Conservation (phyloP, 257 asterid species). For the Solanum chmielewskii region DNA sequence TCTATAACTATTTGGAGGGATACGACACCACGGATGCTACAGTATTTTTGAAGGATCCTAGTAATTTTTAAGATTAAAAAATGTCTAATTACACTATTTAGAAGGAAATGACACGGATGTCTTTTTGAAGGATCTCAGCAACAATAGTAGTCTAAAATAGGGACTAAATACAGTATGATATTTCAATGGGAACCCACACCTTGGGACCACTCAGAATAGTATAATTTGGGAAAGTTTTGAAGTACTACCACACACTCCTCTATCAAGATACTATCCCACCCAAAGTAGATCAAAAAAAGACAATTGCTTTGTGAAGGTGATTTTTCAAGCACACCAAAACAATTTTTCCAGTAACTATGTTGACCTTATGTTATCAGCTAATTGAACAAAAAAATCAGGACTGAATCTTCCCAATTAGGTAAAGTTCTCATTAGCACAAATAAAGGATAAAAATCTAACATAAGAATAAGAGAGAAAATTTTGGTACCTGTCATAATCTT, state of each 20-base stretch:
- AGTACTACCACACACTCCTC: constrained; percentile 34
- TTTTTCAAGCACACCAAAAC: constrained; percentile 1
- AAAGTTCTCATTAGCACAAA: not conserved
- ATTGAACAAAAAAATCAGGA: not conserved
- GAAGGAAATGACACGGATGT: not conserved
- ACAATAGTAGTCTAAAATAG: not conserved
- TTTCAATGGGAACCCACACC: not conserved
- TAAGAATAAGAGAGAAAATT: not conserved
- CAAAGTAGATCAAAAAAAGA: not conserved
- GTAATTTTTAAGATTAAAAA: too few species aligned
- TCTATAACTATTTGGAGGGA: not conserved
- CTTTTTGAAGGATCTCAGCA: not conserved
- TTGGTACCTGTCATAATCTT: constrained; percentile 77
- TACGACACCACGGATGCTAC: not conserved
- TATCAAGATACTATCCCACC: constrained; percentile 21
- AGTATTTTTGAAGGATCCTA: not conserved
- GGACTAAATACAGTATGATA: not conserved
- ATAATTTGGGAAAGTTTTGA: not conserved
- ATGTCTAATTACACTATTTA: not conserved
- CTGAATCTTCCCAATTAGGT: not conserved
- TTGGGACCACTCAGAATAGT: not conserved
- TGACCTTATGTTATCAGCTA: not conserved
- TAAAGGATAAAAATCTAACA: not conserved
- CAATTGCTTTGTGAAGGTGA: constrained; percentile 8
- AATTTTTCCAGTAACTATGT: not conserved